Evolutionary conservation across 352 stramenopile species (phyloP).

Genomic region (Phytophthora syringae): DNA sequence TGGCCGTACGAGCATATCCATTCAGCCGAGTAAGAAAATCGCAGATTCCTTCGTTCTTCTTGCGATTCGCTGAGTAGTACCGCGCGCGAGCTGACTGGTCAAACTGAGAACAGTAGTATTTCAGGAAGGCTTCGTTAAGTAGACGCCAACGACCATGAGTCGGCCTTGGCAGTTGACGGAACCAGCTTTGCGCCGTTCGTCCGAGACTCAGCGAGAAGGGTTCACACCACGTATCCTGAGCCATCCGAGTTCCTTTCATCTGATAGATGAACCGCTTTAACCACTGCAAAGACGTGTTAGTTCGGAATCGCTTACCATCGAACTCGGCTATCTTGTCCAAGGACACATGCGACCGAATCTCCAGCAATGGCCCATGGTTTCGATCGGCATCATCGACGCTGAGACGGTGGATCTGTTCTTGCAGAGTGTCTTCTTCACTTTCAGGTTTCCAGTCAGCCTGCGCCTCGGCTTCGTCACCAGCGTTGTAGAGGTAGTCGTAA

Average conservation of each 20-base stretch:
- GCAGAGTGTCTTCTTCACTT: not conserved
- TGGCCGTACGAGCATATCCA: slow-evolving; percentile 28
- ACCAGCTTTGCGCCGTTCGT: not conserved
- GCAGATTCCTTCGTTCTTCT: not conserved
- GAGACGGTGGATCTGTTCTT: not conserved
- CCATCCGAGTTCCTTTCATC: slow-evolving; percentile 15
- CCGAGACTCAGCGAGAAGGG: not conserved
- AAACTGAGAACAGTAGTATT: not conserved
- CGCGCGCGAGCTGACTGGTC: too few species aligned
- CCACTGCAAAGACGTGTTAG: slow-evolving; percentile 4
- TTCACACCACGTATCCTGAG: slow-evolving; percentile 9
- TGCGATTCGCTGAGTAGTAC: not conserved
- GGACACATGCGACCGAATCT: not conserved
- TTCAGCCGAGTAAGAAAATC: not conserved
- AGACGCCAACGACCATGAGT: not conserved
- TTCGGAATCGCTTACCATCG: not conserved
- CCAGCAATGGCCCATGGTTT: not conserved
- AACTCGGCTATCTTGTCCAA: not conserved
- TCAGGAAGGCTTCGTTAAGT: not conserved
- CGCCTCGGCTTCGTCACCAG: not conserved
- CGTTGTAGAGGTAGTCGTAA: not conserved
- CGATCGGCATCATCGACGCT: not conserved
- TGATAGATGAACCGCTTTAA: slow-evolving; percentile 19
- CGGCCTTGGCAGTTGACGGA: not conserved
- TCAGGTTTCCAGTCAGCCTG: not conserved